phyloP scores from a whole-genome alignment of 75 land plant genomes.

The Picea glauca region DNA sequence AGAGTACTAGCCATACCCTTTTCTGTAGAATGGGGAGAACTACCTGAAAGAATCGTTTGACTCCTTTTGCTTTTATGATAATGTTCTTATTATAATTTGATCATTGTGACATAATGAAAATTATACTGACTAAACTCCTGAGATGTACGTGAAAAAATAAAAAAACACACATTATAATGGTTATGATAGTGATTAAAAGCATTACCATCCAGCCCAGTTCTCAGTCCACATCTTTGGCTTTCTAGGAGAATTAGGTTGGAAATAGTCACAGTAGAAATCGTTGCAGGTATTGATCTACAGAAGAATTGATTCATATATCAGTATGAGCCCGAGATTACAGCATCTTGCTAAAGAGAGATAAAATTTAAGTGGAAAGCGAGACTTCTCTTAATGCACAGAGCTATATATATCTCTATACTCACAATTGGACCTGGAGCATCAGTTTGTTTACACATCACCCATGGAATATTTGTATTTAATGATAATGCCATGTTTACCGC shows the following conservation, averaged over 20 bases:
- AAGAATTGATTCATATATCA: conserved; percentile 31
- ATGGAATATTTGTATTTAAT: conserved; percentile 35
- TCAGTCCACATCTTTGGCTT: conserved; percentile 92
- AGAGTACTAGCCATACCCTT: too few species aligned
- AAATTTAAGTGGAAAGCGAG: background rate
- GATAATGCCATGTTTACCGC: conserved; percentile 50
- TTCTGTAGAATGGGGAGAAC: too few species aligned
- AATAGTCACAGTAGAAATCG: conserved; percentile 62
- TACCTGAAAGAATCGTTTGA: background rate
- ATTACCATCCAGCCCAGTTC: conserved; percentile 87
- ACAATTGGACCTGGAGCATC: conserved; percentile 70
- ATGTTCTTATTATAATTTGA: too few species aligned
- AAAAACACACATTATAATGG: background rate
- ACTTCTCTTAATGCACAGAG: background rate
- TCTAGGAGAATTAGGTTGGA: conserved; percentile 36
- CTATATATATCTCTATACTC: background rate
- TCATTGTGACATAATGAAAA: too few species aligned
- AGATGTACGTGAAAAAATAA: too few species aligned
- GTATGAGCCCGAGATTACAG: background rate
- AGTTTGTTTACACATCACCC: conserved; percentile 73
- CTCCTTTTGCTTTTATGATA: too few species aligned
- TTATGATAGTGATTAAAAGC: background rate
- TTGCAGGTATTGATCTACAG: conserved; percentile 62
- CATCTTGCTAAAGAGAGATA: background rate
- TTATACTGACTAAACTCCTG: too few species aligned